Evolutionary conservation across 2,329 filamentous ascomycete species (phyloP).

Genomic region (Alternaria hordeiaustralica): DNA sequence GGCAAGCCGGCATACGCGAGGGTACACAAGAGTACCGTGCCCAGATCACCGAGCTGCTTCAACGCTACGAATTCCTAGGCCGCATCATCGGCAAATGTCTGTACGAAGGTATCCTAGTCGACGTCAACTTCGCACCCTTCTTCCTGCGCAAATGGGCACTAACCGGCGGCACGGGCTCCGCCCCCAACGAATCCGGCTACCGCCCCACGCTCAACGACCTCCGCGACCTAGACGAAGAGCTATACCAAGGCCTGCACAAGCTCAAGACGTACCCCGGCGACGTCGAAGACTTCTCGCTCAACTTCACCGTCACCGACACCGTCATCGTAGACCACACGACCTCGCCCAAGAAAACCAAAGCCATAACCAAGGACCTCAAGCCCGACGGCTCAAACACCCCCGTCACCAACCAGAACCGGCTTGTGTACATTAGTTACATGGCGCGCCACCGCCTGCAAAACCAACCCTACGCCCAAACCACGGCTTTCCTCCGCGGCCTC

Average conservation of each 20-base stretch:
- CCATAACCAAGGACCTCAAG: slow-evolving; percentile 76
- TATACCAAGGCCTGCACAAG: slow-evolving; percentile 83
- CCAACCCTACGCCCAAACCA: slow-evolving; percentile 81
- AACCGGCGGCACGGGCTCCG: slow-evolving; percentile 67
- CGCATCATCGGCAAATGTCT: slow-evolving; percentile 94
- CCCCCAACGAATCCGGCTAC: slow-evolving; percentile 74
- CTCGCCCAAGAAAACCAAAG: slow-evolving; percentile 56
- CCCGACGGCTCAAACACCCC: slow-evolving; percentile 75
- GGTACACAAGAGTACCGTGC: slow-evolving; percentile 64
- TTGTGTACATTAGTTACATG: slow-evolving; percentile 93
- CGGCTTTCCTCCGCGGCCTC: slow-evolving; percentile 85
- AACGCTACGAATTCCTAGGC: slow-evolving; percentile 87
- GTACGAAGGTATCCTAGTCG: slow-evolving; percentile 94
- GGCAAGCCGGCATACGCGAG: slow-evolving; percentile 59
- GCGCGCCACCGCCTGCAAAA: slow-evolving; percentile 83
- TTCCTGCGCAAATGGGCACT: slow-evolving; percentile 96
- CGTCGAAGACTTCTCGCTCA: slow-evolving; percentile 79
- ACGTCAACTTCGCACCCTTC: slow-evolving; percentile 91
- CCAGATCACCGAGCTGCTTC: slow-evolving; percentile 66
- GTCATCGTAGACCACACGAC: slow-evolving; percentile 50
- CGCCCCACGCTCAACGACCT: slow-evolving; percentile 94
- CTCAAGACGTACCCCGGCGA: slow-evolving; percentile 87
- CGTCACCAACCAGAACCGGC: slow-evolving; percentile 90
- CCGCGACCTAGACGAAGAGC: slow-evolving; percentile 84
- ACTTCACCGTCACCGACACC: slow-evolving; percentile 86